Conservation (phyloP, 1,139 yeast species). For the Pichia sp. region DNA sequence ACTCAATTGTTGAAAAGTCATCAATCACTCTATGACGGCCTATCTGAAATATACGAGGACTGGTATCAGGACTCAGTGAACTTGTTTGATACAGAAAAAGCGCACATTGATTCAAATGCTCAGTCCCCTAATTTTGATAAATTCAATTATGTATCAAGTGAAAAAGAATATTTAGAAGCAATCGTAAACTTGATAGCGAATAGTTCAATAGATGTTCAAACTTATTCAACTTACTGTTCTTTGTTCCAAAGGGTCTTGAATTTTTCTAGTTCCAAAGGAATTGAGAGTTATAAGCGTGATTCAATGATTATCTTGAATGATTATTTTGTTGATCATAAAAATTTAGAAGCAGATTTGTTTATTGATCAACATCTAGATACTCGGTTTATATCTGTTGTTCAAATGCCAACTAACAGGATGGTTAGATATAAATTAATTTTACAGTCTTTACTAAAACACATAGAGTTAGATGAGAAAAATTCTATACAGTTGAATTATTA, state of each 20-base stretch:
- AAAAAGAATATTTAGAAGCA: constrained; percentile 24
- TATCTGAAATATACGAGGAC: constrained; percentile 22
- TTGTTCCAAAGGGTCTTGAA: constrained; percentile 39
- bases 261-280: constrained; percentile 31
- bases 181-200: constrained; percentile 32
- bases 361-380: constrained; percentile 32
- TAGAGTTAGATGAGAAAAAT: constrained; percentile 25
- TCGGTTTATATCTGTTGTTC: constrained; percentile 42
- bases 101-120: neutral
- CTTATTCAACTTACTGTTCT: constrained; percentile 43
- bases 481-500: constrained; percentile 14
- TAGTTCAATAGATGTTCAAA: constrained; percentile 32
- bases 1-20: constrained; percentile 32
- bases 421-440: constrained; percentile 48
- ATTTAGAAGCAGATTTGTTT: constrained; percentile 36
- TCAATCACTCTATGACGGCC: constrained; percentile 24
- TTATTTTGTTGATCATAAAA: constrained; percentile 29
- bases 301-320: constrained; percentile 28
- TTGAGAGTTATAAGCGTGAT: constrained; percentile 25
- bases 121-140: constrained; percentile 26
- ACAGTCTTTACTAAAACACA: constrained; percentile 35
- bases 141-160: constrained; percentile 21
- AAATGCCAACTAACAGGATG: constrained; percentile 50
- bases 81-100: neutral
- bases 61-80: constrained; percentile 22